phyloP scores from a whole-genome alignment of 2,329 filamentous ascomycete genomes.

The Alternaria metachromatica region DNA sequence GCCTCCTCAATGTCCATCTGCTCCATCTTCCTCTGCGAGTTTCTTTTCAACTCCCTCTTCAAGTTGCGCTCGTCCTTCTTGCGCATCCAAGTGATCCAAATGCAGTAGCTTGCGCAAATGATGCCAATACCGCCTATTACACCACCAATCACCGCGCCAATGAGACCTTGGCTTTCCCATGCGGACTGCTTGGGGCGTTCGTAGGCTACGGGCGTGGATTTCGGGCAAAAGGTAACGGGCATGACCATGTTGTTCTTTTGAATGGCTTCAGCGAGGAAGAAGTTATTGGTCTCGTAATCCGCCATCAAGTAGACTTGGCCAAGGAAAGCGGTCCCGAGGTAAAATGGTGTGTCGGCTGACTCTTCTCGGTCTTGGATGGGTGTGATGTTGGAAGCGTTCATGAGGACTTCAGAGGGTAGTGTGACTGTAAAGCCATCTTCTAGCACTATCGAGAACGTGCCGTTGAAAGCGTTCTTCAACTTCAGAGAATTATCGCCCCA shows the following conservation, averaged over 20 bases:
- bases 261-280: slow-evolving; percentile 52
- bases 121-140: slow-evolving; percentile 46
- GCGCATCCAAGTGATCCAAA: slow-evolving; percentile 39
- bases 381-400: slow-evolving; percentile 49
- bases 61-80: slow-evolving; percentile 35
- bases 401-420: slow-evolving; percentile 47
- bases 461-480: slow-evolving; percentile 47
- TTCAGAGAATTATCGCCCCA: slow-evolving; percentile 49
- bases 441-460: slow-evolving; percentile 51
- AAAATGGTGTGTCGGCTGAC: slow-evolving; percentile 39
- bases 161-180: slow-evolving; percentile 45
- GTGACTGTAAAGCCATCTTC: slow-evolving; percentile 51
- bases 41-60: slow-evolving; percentile 37
- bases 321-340: slow-evolving; percentile 52
- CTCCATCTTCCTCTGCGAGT: slow-evolving; percentile 36
- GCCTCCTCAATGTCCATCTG: slow-evolving; percentile 45
- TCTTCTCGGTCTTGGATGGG: slow-evolving; percentile 43
- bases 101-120: slow-evolving; percentile 34
- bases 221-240: slow-evolving; percentile 51
- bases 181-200: slow-evolving; percentile 31
- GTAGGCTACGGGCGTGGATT: slow-evolving; percentile 45
- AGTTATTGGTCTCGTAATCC: slow-evolving; percentile 50
- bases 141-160: slow-evolving; percentile 50
- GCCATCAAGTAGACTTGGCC: slow-evolving; percentile 54
- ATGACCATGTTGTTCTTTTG: slow-evolving; percentile 51